Conservation (phyloP, 2,329 filamentous ascomycete species). For the Septoria petroselini region DNA sequence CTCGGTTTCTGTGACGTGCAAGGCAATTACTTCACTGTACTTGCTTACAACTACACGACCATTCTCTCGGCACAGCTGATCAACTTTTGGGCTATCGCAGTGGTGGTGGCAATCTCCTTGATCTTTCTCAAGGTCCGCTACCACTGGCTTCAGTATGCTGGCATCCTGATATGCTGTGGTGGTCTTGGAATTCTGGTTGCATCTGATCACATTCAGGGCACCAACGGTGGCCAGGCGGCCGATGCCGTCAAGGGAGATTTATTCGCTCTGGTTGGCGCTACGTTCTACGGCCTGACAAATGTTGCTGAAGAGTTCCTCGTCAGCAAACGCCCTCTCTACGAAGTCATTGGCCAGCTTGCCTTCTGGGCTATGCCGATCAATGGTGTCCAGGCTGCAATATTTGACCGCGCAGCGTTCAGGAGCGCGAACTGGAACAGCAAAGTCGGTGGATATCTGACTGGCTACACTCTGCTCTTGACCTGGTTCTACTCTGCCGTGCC, state of each 20-base stretch:
- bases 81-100: conserved; percentile 97
- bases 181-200: conserved; percentile 85
- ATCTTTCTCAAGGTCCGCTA: conserved; percentile 82
- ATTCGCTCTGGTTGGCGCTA: conserved; percentile 84
- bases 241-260: conserved; percentile 86
- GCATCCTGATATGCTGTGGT: conserved; percentile 86
- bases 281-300: conserved; percentile 87
- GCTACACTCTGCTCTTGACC: conserved; percentile 78
- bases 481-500: conserved; percentile 88
- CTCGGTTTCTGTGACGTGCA: conserved; percentile 90
- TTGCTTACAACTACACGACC: conserved; percentile 90
- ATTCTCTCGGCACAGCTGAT: conserved; percentile 90
- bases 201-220: conserved; percentile 78
- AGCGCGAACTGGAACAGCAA: conserved; percentile 45
- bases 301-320: conserved; percentile 94
- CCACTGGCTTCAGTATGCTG: conserved; percentile 76
- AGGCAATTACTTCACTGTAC: conserved; percentile 96
- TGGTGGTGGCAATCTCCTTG: conserved; percentile 84
- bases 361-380: conserved; percentile 89
- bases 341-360: conserved; percentile 87
- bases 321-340: conserved; percentile 79
- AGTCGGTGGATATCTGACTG: conserved; percentile 77
- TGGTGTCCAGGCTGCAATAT: conserved; percentile 84
- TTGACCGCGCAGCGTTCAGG: conserved; percentile 72
- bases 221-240: conserved; percentile 64